Evolutionary conservation across 2,329 filamentous ascomycete species (phyloP).

Genomic region (Phyllachora maydis): DNA sequence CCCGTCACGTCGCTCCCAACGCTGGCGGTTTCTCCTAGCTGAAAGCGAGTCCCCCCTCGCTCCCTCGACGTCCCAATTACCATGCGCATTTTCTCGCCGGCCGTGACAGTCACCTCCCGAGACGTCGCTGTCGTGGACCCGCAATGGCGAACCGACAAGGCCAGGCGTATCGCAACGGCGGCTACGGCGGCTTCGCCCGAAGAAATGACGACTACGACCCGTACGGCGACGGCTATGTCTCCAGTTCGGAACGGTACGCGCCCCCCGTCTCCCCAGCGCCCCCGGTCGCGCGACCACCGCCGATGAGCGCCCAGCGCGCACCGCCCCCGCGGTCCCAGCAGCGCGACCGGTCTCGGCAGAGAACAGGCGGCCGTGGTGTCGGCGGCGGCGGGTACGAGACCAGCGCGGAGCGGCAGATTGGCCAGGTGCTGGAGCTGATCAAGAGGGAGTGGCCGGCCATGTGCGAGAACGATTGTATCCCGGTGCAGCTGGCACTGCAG

Average conservation of each 20-base stretch:
- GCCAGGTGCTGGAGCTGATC: constrained; percentile 59
- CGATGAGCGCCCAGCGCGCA: too few species aligned
- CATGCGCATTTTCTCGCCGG: too few species aligned
- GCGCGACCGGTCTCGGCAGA: constrained; percentile 1
- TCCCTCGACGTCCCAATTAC: too few species aligned
- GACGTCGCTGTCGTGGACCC: constrained; percentile 1
- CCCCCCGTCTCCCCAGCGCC: constrained; percentile 11
- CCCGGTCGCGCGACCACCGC: constrained; percentile 5
- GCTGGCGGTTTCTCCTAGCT: too few species aligned
- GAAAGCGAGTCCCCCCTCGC: too few species aligned
- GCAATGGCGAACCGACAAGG: constrained; percentile 31
- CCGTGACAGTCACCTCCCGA: neutral
- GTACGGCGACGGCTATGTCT: constrained; percentile 22
- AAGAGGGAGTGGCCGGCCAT: constrained; percentile 82
- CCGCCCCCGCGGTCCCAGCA: constrained; percentile 14
- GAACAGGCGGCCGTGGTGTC: neutral
- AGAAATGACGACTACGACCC: constrained; percentile 27
- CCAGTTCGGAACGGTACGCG: constrained; percentile 20
- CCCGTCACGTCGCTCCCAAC: too few species aligned
- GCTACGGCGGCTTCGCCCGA: constrained; percentile 21
- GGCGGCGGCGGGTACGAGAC: constrained; percentile 7
- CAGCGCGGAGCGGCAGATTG: constrained; percentile 33
- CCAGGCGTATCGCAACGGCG: constrained; percentile 21
- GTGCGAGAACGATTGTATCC: constrained; percentile 72
- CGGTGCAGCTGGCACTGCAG: constrained; percentile 86